Evolutionary conservation across 2,329 filamentous ascomycete species (phyloP).

Genomic region (Dothistroma pini): DNA sequence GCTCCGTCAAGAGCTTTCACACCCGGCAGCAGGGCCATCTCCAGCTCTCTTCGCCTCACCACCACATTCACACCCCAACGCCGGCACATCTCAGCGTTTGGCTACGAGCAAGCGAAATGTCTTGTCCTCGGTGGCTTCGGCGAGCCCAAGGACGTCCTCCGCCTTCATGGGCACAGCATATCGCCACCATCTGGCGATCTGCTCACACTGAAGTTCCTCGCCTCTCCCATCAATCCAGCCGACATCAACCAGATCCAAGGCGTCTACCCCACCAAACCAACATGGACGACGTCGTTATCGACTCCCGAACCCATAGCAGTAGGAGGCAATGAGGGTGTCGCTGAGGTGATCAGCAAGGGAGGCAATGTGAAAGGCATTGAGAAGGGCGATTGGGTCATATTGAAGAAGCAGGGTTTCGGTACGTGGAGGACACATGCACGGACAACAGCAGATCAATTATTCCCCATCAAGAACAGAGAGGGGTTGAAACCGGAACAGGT

Average conservation of each 20-base stretch:
- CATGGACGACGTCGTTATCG: constrained; percentile 71
- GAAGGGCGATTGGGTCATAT: constrained; percentile 91
- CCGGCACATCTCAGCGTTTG: constrained; percentile 60
- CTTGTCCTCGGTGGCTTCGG: constrained; percentile 72
- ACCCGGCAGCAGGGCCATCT: constrained; percentile 8
- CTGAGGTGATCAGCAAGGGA: constrained; percentile 75
- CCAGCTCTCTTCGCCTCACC: constrained; percentile 7
- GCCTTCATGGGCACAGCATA: constrained; percentile 72
- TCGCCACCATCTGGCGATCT: constrained; percentile 66
- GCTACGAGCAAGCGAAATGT: constrained; percentile 82
- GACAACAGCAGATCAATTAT: constrained; percentile 55
- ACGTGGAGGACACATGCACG: constrained; percentile 94
- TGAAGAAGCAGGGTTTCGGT: constrained; percentile 75
- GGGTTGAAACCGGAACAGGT: constrained; percentile 73
- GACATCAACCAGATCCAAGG: constrained; percentile 99
- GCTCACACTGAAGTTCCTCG: constrained; percentile 81
- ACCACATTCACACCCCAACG: constrained; percentile 15
- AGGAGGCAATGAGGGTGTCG: constrained; percentile 87
- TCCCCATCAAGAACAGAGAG: constrained; percentile 66
- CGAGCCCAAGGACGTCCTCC: constrained; percentile 67
- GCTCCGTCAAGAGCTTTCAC: constrained; percentile 23
- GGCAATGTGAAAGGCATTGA: constrained; percentile 57
- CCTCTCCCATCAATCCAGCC: constrained; percentile 90
- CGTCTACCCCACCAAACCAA: constrained; percentile 82
- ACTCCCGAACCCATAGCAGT: constrained; percentile 73